These are phyloP conservation scores for Irpex lacteus DNA, from an alignment of 1,284 basidiomycete species.

Conservation along the genomic window DNA sequence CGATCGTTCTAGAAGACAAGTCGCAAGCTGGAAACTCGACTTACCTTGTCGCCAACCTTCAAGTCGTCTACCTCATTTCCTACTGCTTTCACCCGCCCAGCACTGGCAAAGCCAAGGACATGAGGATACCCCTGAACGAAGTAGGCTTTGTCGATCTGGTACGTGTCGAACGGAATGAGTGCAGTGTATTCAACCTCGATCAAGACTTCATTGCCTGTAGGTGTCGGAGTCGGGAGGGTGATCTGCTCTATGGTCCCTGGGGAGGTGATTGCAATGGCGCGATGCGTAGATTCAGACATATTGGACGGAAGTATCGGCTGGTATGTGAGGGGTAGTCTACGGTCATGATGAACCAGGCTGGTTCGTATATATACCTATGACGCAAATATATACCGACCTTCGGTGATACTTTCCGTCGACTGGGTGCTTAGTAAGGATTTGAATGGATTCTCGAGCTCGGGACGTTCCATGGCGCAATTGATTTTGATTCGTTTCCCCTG, in stretches of 20 bases:
- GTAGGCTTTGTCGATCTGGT: slow-evolving; percentile 37
- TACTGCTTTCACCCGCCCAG: slow-evolving; percentile 38
- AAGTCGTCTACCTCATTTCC: slow-evolving; percentile 40
- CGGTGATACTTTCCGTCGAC: too few species aligned
- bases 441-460: too few species aligned
- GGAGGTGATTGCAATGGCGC: slow-evolving; percentile 5
- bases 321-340: not conserved
- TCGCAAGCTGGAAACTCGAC: slow-evolving; percentile 13
- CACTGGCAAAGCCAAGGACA: slow-evolving; percentile 38
- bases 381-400: too few species aligned
- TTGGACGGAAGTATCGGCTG: not conserved
- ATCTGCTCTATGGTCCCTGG: not conserved
- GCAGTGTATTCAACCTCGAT: slow-evolving; percentile 45
- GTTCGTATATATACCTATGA: too few species aligned
- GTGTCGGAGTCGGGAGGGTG: slow-evolving; percentile 34
- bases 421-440: too few species aligned
- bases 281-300: not conserved
- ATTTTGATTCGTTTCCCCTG: too few species aligned
- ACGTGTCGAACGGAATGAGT: slow-evolving; percentile 40
- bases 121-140: slow-evolving; percentile 32
- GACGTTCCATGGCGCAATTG: too few species aligned
- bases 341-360: too few species aligned
- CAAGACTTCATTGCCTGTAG: slow-evolving; percentile 40
- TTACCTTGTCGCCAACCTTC: slow-evolving; percentile 41
- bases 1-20: not conserved